phyloP scores from a whole-genome alignment of 2,329 filamentous ascomycete species.

The Phoma herbarum region DNA sequence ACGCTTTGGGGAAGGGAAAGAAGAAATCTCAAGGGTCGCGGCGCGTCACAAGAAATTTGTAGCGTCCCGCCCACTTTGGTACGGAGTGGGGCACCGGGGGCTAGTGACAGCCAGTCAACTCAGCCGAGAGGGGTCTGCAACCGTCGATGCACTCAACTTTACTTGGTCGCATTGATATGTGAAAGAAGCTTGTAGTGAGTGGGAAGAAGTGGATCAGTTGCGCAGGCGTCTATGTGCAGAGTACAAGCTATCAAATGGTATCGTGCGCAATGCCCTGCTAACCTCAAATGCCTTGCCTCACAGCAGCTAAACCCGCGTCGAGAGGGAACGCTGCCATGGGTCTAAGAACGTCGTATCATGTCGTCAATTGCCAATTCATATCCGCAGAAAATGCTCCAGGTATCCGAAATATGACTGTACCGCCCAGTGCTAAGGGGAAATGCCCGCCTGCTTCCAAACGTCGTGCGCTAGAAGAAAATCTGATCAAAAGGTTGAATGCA shows the following conservation, averaged over 20 bases:
- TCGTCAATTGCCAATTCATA: constrained; percentile 49
- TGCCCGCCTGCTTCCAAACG: constrained; percentile 4
- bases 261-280: constrained; percentile 45
- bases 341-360: constrained; percentile 34
- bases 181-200: background rate
- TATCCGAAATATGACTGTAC: constrained; percentile 42
- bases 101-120: constrained; percentile 17
- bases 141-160: constrained; percentile 26
- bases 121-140: constrained; percentile 15
- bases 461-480: constrained; percentile 1
- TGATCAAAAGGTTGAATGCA: background rate
- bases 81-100: constrained; percentile 8
- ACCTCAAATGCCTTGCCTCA: constrained; percentile 44
- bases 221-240: constrained; percentile 26
- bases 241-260: constrained; percentile 49
- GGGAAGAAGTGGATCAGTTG: background rate
- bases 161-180: constrained; percentile 16
- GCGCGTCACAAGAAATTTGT: constrained; percentile 46
- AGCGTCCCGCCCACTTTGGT: constrained; percentile 27
- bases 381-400: constrained; percentile 45
- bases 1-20: constrained; percentile 53
- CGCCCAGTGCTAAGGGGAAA: constrained; percentile 33
- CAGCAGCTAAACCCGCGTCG: constrained; percentile 30
- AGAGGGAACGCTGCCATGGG: constrained; percentile 34
- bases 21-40: constrained; percentile 45